A percentile compares a stretch with the other conserved stretches of the same genome.
Conservation (phyloP, 306 rosid species). For the Cicer chorassanicum region DNA sequence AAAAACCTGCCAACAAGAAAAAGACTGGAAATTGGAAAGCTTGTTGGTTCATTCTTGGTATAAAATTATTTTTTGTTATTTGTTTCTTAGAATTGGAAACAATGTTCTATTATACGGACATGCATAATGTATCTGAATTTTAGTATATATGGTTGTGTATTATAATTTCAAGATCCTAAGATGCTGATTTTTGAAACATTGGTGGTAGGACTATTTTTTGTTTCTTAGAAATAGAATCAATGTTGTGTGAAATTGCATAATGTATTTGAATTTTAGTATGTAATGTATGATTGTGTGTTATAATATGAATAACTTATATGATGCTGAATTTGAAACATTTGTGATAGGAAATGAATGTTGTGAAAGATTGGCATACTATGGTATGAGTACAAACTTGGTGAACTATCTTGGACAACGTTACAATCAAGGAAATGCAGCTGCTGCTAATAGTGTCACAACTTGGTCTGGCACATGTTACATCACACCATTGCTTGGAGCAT, state of each 20-base stretch:
- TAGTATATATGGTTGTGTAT: neutral
- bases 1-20: constrained; percentile 70
- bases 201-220: constrained; percentile 48
- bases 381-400: constrained; percentile 88
- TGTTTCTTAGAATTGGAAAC: neutral
- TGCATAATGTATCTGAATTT: neutral
- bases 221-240: neutral
- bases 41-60: constrained; percentile 85
- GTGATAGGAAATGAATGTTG: constrained; percentile 75
- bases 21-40: constrained; percentile 87
- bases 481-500: constrained; percentile 91
- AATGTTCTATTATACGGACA: neutral
- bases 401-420: constrained; percentile 73
- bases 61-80: neutral
- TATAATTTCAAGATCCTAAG: constrained; percentile 11
- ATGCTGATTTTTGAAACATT: constrained; percentile 26
- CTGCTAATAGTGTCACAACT: constrained; percentile 73
- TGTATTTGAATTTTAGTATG: neutral
- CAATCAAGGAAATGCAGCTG: constrained; percentile 63
- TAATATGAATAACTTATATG: constrained; percentile 9
- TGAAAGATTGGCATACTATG: constrained; percentile 94
- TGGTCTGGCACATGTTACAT: constrained; percentile 87
- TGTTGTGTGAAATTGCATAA: constrained; percentile 1
- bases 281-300: neutral
- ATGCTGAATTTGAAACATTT: constrained; percentile 32